A percentile compares a stretch with the other conserved stretches of the same genome.
Conservation (phyloP, 2,329 filamentous ascomycete genomes). For the Sporothrix dimorphospora region DNA sequence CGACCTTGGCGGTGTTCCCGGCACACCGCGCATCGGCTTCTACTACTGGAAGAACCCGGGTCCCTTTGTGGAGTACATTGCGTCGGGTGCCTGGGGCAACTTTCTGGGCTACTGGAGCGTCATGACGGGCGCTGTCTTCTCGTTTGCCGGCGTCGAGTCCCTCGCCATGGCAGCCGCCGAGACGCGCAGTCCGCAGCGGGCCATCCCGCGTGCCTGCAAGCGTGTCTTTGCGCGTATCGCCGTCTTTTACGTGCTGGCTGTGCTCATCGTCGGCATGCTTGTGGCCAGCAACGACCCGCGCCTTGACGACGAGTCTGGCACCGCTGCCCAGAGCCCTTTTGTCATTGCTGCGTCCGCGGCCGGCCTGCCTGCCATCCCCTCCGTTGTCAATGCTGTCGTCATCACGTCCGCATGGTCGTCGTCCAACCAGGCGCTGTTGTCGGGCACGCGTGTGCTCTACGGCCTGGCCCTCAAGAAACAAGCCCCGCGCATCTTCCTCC, state of each 20-base stretch:
- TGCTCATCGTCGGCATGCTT: constrained; percentile 70
- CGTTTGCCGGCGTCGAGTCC: constrained; percentile 64
- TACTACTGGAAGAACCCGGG: constrained; percentile 53
- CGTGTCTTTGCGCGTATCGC: constrained; percentile 78
- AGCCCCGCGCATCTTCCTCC: constrained; percentile 59
- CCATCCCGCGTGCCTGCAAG: constrained; percentile 71
- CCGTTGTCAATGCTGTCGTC: constrained; percentile 76
- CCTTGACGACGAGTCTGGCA: constrained; percentile 47
- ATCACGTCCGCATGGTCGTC: constrained; percentile 72
- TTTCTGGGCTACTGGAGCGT: constrained; percentile 64
- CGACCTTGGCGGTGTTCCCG: constrained; percentile 59
- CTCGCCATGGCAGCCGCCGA: constrained; percentile 58
- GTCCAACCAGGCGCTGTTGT: constrained; percentile 66
- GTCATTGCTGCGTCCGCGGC: constrained; percentile 73
- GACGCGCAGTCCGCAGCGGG: constrained; percentile 71
- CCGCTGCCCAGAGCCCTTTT: constrained; percentile 63
- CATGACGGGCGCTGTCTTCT: constrained; percentile 62
- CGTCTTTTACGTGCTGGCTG: constrained; percentile 64
- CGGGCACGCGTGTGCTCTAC: constrained; percentile 63
- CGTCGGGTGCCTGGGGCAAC: constrained; percentile 50
- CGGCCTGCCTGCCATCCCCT: constrained; percentile 67
- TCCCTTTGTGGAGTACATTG: constrained; percentile 54
- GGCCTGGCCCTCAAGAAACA: constrained; percentile 63
- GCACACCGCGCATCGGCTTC: constrained; percentile 54
- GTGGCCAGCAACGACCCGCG: constrained; percentile 67